Evolutionary conservation across 495 filamentous ascomycete species (phyloP), one percentile per base, ranked within the genome.

Genomic region (Penicillium robsamsonii): DNA sequence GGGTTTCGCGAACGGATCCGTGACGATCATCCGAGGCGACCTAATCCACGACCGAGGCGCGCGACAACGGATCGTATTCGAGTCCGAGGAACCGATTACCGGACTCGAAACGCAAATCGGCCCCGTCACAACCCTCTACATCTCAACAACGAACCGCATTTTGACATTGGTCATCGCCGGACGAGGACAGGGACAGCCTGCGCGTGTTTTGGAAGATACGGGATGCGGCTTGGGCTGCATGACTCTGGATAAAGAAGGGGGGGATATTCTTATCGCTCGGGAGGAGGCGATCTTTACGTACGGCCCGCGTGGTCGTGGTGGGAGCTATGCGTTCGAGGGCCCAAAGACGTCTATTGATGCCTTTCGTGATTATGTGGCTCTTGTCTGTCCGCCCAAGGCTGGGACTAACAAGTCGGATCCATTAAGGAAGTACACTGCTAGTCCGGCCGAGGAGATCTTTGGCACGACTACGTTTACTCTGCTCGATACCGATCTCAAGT

Each of bases 211-310:
- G 17, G 94, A 98, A 59, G 90, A 96, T 56, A 81, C 81, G 13
- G 94, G 94, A 1, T 96, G 93, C 67, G 92, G 81, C 13, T 81
- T 96, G 29, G 91, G 91, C 0, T 98, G 94, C 63, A 96, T 98
- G 92, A 89, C 90, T 3, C 76, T 92, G 13, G 90, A 96, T 66
- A 81, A 81, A 55, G 80, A 80, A 54, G 88, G 83, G 5, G 90
- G 88, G 1, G 90, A 97, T 60, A 86, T 98, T 50, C 82, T 97
- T 18, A 88, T 97, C 24, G 94, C 85, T 2, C 79, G 94, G 43
- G 92, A 97, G 59, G 94, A 98, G 81, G 94, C 93, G 3, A 85
- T 98, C 53, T 96, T 96, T 73, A 90, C 87, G 49, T 98, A 97
- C 70, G 90, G 89, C 0, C 72, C 87, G 0, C 89, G 92, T 57